Base-by-base conservation (phyloP, 305 asterid species). In the Stenogyne calaminthoides region DNA sequence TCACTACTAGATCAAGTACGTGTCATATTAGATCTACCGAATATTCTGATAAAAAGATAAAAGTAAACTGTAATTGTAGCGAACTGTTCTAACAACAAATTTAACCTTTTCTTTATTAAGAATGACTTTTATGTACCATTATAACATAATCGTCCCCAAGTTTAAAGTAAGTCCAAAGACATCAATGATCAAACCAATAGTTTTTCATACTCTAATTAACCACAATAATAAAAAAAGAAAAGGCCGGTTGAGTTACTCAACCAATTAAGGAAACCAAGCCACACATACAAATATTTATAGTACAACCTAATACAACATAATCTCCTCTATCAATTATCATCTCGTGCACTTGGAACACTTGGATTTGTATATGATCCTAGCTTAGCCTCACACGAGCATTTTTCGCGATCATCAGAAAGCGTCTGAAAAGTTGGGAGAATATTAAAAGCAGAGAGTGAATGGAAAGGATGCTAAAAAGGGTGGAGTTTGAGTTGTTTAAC, bases 321-420 rank as follows among this genome's bases (percentile, higher is more conserved):
- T 61, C 67, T 51, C 54, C 18, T 66, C 54, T 16, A 32, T 64
- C 65, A n/a, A n/a, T n/a, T n/a, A n/a, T n/a, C n/a, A n/a, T n/a
- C n/a, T n/a, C n/a, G n/a, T n/a, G n/a, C n/a, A n/a, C n/a, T n/a
- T n/a, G n/a, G n/a, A n/a, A n/a, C 52, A 64, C 32, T 64, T 69
- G 6, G 59, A 74, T 22, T 80, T 70, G 1, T 32, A 32, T 32
- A 67, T 7, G 67, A 51, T 25, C 60, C 69, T 73, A 67, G 76
- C 58, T 80, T 78, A 32, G 77, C 70, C 18, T 78, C 71, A 84
- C 97, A 91, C 3, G 86, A 80, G 82, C 97, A 91, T 76, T 86
- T 88, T 51, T 87, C 84, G 0, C 84, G 88, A 63, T 68, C 81
- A 64, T 86, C 91, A 40, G 89, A 73, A 52, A 91, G 88, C 14